Evolutionary conservation across 257 asterid species (phyloP), one percentile per base, ranked within the genome.

Genomic region (Rehmannia glutinosa): DNA sequence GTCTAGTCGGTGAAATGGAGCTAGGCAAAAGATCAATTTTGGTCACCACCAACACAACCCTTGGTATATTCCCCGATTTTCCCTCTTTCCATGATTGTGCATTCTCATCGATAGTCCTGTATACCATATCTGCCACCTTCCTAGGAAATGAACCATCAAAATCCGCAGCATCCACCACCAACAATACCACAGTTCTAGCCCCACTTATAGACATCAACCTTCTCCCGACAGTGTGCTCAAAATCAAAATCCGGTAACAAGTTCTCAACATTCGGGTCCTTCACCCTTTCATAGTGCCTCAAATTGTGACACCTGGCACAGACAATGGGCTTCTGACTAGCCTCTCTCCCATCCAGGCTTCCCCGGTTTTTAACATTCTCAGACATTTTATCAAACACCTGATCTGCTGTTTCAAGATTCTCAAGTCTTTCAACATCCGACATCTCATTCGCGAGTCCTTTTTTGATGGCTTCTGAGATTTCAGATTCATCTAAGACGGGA

Each of bases 101-200:
- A 75, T 93, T 79, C 78, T 86, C 91, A 41, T 90, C 86, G 23
- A 91, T 84, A 1, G 87, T 72, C 42, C 66, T 81, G 16, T 87
- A 83, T 21, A 88, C 87, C 73, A 83, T 75, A 66, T 49, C 77
- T 3, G 96, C 95, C 56, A 83, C 96, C 46, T 75, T 87, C 60
- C 87, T 90, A 24, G 99, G 95, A 68, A 93, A 93, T 0, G 97
- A 90, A 33, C 97, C 97, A 27, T 91, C 95, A 8, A 91, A 90
- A 84, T 91, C 97, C 0, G 89, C 71, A 3, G 86, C 99, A 73
- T 93, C 99, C 66, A 88, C 96, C 59, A 93, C 93, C 79, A 88
- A 71, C 49, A 91, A 68, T 28, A 90, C 88, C 64, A 91, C 90
- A 32, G 80, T 78, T 55, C 97, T 87, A 1, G 96, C 83, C 68